These are phyloP conservation scores for Barbarea vulgaris DNA, from an alignment of 345 rosid species.

Conservation along the genomic window DNA sequence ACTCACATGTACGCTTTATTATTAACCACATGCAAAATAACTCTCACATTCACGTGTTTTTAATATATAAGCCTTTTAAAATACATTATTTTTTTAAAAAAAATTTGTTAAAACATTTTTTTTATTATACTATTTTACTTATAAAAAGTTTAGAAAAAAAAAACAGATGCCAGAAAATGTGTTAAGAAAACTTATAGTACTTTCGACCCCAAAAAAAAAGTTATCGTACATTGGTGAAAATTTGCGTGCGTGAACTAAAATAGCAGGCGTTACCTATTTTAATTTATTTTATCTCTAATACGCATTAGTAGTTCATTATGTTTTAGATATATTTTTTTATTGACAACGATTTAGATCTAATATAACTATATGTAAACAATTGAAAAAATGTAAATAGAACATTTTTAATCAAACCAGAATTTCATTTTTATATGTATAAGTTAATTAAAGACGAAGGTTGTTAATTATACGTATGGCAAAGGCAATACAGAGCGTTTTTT, in stretches of 20 bases:
- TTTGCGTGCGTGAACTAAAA: not conserved
- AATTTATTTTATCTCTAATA: not conserved
- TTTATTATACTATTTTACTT: not conserved
- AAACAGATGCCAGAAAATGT: not conserved
- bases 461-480: not conserved
- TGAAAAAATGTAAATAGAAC: not conserved
- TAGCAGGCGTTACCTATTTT: not conserved
- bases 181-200: not conserved
- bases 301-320: not conserved
- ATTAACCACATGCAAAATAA: constrained; percentile 34
- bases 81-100: no score
- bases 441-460: not conserved
- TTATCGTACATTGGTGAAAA: not conserved
- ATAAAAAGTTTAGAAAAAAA: not conserved
- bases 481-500: not conserved
- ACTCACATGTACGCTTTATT: constrained; percentile 34
- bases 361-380: not conserved
- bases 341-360: not conserved
- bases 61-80: not conserved
- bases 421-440: not conserved
- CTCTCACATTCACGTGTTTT: constrained; percentile 22
- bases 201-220: not conserved
- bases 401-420: not conserved
- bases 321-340: no score
- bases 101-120: no score